Evolutionary conservation across 495 filamentous ascomycete species (phyloP).

Genomic region (Penicillium steckii): DNA sequence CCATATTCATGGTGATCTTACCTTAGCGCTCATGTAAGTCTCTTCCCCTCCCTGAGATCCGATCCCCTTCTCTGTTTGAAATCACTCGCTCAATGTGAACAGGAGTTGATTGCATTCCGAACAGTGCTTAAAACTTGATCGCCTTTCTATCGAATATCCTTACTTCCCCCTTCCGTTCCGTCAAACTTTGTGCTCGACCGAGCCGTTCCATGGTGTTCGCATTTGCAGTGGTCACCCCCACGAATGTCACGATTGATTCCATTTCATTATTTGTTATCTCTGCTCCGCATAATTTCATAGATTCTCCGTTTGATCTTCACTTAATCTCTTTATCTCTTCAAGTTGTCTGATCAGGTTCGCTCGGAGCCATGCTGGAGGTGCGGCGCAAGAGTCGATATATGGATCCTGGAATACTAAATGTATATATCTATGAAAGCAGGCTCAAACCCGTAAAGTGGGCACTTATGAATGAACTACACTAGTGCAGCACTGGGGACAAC

Average conservation of each 20-base stretch:
- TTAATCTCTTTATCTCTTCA: constrained; percentile 4
- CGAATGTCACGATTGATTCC: constrained; percentile 17
- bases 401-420: constrained; percentile 7
- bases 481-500: no score
- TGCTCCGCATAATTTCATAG: constrained; percentile 9
- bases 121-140: constrained; percentile 29
- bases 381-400: constrained; percentile 1
- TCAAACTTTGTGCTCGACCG: background rate
- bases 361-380: background rate
- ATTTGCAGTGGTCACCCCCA: constrained; percentile 5
- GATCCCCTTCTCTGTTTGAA: background rate
- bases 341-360: background rate
- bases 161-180: background rate
- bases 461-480: no score
- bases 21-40: constrained; percentile 80
- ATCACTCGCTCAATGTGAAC: constrained; percentile 20
- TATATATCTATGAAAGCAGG: constrained; percentile 4
- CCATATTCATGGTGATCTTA: constrained; percentile 85
- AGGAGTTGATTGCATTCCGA: constrained; percentile 34
- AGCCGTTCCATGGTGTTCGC: background rate
- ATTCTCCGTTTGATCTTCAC: background rate
- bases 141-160: background rate
- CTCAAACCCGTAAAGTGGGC: background rate
- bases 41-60: background rate
- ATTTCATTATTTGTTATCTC: constrained; percentile 4